Percentiles rank a stretch among this genome's conserved stretches.
Conservation (phyloP, 192 early-diverging fungal species). For the Tieghemiomyces parasiticus region DNA sequence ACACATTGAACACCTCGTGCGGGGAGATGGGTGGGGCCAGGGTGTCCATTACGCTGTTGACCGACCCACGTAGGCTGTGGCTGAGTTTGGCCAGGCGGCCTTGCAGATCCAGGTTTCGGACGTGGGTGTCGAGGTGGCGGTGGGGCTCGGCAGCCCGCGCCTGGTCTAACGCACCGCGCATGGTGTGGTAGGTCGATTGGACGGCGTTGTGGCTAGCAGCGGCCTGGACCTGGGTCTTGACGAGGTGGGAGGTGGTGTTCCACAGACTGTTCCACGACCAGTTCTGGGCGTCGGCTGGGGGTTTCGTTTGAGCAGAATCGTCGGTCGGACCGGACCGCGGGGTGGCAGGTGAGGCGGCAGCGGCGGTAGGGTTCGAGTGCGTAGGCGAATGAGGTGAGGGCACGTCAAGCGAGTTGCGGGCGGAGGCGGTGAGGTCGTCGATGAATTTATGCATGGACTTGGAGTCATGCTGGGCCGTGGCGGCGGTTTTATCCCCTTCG, state of each 20-base stretch:
- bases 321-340: neutral
- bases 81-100: constrained; percentile 19
- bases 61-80: constrained; percentile 22
- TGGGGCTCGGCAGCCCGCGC: constrained; percentile 13
- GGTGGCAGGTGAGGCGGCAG: neutral
- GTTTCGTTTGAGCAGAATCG: neutral
- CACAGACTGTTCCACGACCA: constrained; percentile 34
- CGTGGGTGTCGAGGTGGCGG: neutral
- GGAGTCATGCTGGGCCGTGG: neutral
- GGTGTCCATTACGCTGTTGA: constrained; percentile 29
- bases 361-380: constrained; percentile 14
- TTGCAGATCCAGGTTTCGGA: neutral
- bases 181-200: constrained; percentile 2
- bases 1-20: constrained; percentile 27
- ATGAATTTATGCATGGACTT: neutral
- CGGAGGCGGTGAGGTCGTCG: neutral
- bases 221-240: constrained; percentile 24
- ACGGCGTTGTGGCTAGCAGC: neutral
- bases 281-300: constrained; percentile 9
- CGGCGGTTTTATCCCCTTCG: too few relatives aligned
- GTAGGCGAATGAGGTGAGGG: constrained; percentile 27
- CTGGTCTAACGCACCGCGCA: neutral
- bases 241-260: constrained; percentile 24
- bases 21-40: constrained; percentile 31
- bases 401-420: neutral